Conservation (phyloP, 2,329 filamentous ascomycete genomes). For the Colletotrichum sp. region DNA sequence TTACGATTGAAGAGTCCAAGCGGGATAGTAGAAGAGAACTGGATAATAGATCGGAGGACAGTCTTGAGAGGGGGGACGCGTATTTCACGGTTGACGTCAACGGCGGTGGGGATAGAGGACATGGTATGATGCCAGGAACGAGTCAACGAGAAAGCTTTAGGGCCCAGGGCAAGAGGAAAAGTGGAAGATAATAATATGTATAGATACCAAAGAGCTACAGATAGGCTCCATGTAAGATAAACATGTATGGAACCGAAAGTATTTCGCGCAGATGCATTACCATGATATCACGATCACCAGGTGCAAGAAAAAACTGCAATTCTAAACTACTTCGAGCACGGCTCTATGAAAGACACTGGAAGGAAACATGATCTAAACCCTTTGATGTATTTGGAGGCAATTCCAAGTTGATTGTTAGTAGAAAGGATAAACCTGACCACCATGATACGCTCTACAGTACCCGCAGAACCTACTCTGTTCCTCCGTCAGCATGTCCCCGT, state of each 20-base stretch:
- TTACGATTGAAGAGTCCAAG: conserved; percentile 2
- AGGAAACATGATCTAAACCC: neutral
- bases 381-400: neutral
- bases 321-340: neutral
- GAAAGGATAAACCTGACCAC: neutral
- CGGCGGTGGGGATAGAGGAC: neutral
- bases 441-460: neutral
- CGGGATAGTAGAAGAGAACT: neutral
- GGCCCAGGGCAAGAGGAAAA: neutral
- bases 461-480: neutral
- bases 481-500: neutral
- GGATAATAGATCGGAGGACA: neutral
- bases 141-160: neutral
- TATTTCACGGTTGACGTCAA: neutral
- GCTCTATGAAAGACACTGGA: neutral
- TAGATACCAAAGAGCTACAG: neutral
- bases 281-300: neutral
- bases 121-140: neutral
- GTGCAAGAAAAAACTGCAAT: neutral
- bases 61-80: neutral
- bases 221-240: neutral
- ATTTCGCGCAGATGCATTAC: neutral
- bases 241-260: neutral
- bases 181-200: neutral
- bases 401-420: neutral